These are phyloP conservation scores for Neonectria punicea DNA, from an alignment of 2,329 filamentous ascomycete genomes.

Conservation along the genomic window DNA sequence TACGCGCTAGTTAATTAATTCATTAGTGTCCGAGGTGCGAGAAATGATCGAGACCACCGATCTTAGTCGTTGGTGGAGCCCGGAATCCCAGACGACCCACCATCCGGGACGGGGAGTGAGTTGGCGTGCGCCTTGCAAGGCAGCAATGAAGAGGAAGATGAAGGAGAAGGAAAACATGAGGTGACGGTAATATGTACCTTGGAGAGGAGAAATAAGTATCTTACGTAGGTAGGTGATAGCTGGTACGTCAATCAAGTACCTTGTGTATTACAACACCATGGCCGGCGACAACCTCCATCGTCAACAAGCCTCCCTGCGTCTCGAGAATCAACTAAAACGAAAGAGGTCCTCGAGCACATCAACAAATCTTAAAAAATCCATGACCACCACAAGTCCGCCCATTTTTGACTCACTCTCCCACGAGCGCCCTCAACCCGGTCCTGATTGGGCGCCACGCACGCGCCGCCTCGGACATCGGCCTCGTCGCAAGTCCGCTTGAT, in stretches of 20 bases:
- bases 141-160: neutral
- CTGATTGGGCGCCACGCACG: conserved; percentile 27
- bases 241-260: no score
- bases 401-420: conserved; percentile 9
- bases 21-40: neutral
- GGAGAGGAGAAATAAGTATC: no score
- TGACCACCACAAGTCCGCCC: neutral
- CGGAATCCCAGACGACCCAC: neutral
- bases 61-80: neutral
- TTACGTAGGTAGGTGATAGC: no score
- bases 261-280: no score
- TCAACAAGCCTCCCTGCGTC: no score
- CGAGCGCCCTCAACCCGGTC: neutral
- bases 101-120: neutral
- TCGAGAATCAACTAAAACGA: no score
- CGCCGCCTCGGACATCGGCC: conserved; percentile 45
- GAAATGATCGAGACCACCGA: conserved; percentile 1
- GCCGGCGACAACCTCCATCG: no score
- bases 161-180: no score
- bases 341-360: neutral
- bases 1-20: no score
- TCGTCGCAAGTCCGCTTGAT: conserved; percentile 39
- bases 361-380: conserved; percentile 19
- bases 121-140: conserved; percentile 7
- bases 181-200: neutral